Evolutionary conservation across 2,329 filamentous ascomycete genomes (phyloP), one percentile per base, ranked within the genome.

Genomic region (Bipolaris oryzae): DNA sequence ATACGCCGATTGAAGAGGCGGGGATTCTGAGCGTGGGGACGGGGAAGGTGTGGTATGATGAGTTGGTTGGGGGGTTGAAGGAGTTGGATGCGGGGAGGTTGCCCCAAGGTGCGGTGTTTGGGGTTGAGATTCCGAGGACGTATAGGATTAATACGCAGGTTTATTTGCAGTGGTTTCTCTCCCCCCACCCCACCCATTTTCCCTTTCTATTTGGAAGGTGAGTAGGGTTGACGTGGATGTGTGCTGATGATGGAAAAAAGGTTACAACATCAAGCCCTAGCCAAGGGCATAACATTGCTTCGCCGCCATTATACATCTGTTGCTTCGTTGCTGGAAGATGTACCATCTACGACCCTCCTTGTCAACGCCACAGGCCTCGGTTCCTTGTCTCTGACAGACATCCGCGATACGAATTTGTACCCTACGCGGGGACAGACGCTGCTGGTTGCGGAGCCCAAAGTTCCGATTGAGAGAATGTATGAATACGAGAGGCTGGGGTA

Each of bases 281-380:
- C 84, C 66, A 86, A 87, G 58, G 89, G 91, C 20, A 88, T 90
- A 15, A 80, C 85, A 0, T 80, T 80, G 21, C 67, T 75, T 11
- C 72, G 80, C 16, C 75, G 77, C 11, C 69, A 76, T n/a, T 75
- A 78, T 46, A 75, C 78, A 15, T 90, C 96, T 71, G 83, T 98
- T 53, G 75, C 80, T 0, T 87, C 95, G 16, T 90, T 92, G 0
- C 81, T 85, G 0, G 62, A 67, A 1, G 74, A 87, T 35, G 87
- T 90, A 68, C 82, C 86, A 58, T 78, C 80, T 0, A 87, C 88
- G 1, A 86, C 90, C 61, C 76, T 96, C 1, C 79, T 97, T 1
- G 79, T 98, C 64, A 98, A 98, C 73, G 90, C 91, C 66, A 93
- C 92, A 0, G 95, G 92, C 0, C 80, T 98, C 5, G 85, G 89